Conservation (phyloP, 805 yeast species). For the Hanseniaspora taiwanica region DNA sequence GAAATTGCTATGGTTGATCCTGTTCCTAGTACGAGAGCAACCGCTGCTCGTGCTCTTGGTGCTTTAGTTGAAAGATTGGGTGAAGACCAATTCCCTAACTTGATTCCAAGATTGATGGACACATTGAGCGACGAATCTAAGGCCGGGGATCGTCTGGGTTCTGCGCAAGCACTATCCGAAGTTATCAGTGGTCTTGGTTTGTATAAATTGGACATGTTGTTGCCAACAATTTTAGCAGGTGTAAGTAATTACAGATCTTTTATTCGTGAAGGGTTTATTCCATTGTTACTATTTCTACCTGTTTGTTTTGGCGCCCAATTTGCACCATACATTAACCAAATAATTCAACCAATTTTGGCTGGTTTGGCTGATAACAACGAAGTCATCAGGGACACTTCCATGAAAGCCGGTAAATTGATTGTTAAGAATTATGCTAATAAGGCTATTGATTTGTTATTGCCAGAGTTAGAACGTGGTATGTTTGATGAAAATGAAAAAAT, state of each 20-base stretch:
- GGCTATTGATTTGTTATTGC: conserved; percentile 85
- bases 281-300: conserved; percentile 77
- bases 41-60: conserved; percentile 95
- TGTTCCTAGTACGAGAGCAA: conserved; percentile 91
- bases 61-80: conserved; percentile 93
- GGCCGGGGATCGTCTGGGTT: conserved; percentile 88
- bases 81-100: conserved; percentile 86
- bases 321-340: conserved; percentile 72
- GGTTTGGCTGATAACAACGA: conserved; percentile 89
- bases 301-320: conserved; percentile 88
- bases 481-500: conserved; percentile 74
- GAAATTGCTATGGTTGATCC: conserved; percentile 97
- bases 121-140: conserved; percentile 66
- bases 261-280: conserved; percentile 87
- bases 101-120: conserved; percentile 65
- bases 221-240: conserved; percentile 66
- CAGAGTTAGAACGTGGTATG: conserved; percentile 86
- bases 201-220: conserved; percentile 71
- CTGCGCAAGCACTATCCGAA: conserved; percentile 94
- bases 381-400: conserved; percentile 73
- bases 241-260: conserved; percentile 55
- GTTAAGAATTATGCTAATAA: conserved; percentile 83
- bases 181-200: conserved; percentile 87
- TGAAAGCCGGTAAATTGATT: conserved; percentile 84
- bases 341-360: conserved; percentile 81